Conservation (phyloP, 2,329 filamentous ascomycete genomes). For the Scopulariopsis brevicaulis region DNA sequence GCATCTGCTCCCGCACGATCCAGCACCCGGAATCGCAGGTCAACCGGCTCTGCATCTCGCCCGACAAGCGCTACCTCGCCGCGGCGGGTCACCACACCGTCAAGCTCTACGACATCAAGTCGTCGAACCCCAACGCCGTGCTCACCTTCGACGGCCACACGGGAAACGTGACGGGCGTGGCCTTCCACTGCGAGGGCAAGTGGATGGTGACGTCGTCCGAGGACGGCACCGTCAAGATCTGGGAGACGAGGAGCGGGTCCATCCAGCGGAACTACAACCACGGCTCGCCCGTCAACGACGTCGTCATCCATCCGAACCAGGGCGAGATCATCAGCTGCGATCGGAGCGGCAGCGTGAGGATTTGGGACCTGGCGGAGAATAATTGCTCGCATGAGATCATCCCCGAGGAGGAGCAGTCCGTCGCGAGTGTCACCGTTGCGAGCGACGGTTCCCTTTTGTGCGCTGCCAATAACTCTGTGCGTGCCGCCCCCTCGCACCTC, state of each 20-base stretch:
- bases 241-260: conserved; percentile 78
- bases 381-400: conserved; percentile 94
- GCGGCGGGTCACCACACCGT: conserved; percentile 72
- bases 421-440: conserved; percentile 90
- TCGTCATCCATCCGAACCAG: conserved; percentile 99
- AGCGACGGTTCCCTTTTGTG: conserved; percentile 88
- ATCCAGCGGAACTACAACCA: conserved; percentile 92
- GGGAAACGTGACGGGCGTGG: conserved; percentile 89
- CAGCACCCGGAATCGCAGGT: conserved; percentile 98
- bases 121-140: conserved; percentile 87
- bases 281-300: conserved; percentile 83
- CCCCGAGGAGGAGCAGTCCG: conserved; percentile 87
- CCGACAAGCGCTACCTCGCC: conserved; percentile 91
- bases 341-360: conserved; percentile 78
- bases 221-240: conserved; percentile 93
- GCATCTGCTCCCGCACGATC: conserved; percentile 95
- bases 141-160: conserved; percentile 94
- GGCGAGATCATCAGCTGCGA: conserved; percentile 97
- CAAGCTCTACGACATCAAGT: conserved; percentile 98
- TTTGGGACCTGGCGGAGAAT: conserved; percentile 96
- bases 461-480: conserved; percentile 81
- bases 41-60: conserved; percentile 95
- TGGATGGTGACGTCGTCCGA: conserved; percentile 99
- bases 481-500: conserved; percentile 10
- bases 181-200: conserved; percentile 97